Evolutionary conservation across 257 asterid species (phyloP), one percentile per base, ranked within the genome.

Genomic region (Echites panduratus): DNA sequence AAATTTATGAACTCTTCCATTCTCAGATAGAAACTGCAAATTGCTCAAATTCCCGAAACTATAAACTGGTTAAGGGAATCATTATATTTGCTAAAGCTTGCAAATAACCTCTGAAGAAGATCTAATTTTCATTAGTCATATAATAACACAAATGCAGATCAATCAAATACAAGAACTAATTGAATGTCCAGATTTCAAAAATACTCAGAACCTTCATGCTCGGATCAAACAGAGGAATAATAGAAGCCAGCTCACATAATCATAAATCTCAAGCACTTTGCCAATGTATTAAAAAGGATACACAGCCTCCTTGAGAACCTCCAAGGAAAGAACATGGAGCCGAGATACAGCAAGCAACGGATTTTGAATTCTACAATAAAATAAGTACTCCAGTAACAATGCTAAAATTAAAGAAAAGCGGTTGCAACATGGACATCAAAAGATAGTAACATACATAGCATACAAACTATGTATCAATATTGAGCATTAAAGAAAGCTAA

Each of bases 221-320:
- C 68, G 43, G 61, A 49, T 9, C 41, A 63, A n/a, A 27, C 14
- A 9, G 43, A 26, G 2, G 29, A 12, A 17, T 41, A 29, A 41
- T 11, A 50, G 56, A 44, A 65, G 27, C 14, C 59, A 53, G 57
- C 38, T 59, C 61, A 54, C 32, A 54, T 57, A 38, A 68, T 40
- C 56, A 65, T 13, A 53, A 68, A 49, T 12, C 16, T 32, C 8
- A 38, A 3, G n/a, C 14, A 49, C 44, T 41, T 49, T 61, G 20
- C 63, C 6, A 59, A 80, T 73, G 68, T 78, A 35, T 49, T 53
- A 65, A 35, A 84, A 88, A 92, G 99, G 99, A 95, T 95, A 95
- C 99, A 85, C 91, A 75, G 97, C 97, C 85, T 91, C 98, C 87
- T 93, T 84, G 45, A 95, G 95, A 75, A 88, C 97, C 89, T 87